phyloP scores from a whole-genome alignment of 768 basidiomycete species.

The Exidia glandulosa region DNA sequence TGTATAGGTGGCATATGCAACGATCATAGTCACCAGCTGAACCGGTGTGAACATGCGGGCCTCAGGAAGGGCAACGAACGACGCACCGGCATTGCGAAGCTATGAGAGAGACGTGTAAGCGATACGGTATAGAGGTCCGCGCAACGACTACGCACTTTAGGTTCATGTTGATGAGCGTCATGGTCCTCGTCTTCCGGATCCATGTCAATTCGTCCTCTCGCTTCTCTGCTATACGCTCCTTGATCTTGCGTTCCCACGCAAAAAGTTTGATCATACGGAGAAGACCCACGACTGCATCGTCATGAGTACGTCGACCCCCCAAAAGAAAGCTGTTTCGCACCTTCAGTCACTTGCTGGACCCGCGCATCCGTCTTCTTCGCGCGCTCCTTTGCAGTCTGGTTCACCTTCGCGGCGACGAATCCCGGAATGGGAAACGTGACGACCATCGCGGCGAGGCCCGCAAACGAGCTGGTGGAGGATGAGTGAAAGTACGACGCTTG shows the following conservation, averaged over 20 bases:
- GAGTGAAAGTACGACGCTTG: too few species aligned
- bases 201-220: conserved; percentile 25
- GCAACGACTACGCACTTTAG: too few species aligned
- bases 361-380: conserved; percentile 37
- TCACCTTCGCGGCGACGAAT: conserved; percentile 36
- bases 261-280: conserved; percentile 34
- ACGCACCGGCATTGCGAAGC: too few species aligned
- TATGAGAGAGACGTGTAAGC: too few species aligned
- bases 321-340: conserved; percentile 2
- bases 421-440: conserved; percentile 47
- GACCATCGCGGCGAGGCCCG: conserved; percentile 43
- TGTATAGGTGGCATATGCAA: conserved; percentile 21
- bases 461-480: too few species aligned
- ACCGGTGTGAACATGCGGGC: too few species aligned
- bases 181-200: conserved; percentile 18
- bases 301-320: too few species aligned
- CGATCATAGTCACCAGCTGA: too few species aligned
- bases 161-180: conserved; percentile 27
- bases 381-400: conserved; percentile 34
- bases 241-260: conserved; percentile 26
- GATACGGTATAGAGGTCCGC: too few species aligned
- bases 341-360: conserved; percentile 25
- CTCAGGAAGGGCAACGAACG: too few species aligned
- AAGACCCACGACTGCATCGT: conserved; percentile 8
- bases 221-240: conserved; percentile 18